A percentile compares a stretch with the other conserved stretches of the same genome.
phyloP scores from a whole-genome alignment of 139 green algal genomes.

The Eudorina sp. region DNA sequence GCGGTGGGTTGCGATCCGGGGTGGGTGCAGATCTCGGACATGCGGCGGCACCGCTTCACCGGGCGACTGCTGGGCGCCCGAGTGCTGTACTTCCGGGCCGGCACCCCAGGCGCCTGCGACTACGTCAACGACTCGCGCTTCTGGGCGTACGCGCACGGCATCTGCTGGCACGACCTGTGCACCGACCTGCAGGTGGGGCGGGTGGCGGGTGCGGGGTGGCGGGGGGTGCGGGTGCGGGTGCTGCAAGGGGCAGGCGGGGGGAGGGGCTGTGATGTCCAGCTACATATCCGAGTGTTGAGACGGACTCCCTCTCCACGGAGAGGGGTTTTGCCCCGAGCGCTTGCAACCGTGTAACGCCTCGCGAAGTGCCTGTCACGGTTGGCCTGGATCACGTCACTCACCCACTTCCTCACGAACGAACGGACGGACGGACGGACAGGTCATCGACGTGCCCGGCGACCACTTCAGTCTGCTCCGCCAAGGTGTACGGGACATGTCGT shows the following conservation, averaged over 20 bases:
- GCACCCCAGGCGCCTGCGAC: slow-evolving; percentile 75
- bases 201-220: neutral
- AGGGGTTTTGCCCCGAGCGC: too few species aligned
- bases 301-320: too few species aligned
- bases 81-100: slow-evolving; percentile 87
- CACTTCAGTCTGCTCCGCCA: slow-evolving; percentile 92
- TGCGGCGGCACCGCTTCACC: slow-evolving; percentile 79
- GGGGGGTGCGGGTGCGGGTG: too few species aligned
- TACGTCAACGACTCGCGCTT: slow-evolving; percentile 87
- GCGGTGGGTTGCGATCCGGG: too few species aligned
- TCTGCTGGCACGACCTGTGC: slow-evolving; percentile 80
- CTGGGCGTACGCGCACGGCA: slow-evolving; percentile 74
- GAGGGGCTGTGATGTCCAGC: too few species aligned
- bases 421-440: slow-evolving; percentile 43
- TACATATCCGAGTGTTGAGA: too few species aligned
- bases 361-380: too few species aligned
- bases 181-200: slow-evolving; percentile 75
- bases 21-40: slow-evolving; percentile 79
- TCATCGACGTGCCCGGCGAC: slow-evolving; percentile 83
- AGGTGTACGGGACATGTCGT: slow-evolving; percentile 57
- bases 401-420: too few species aligned
- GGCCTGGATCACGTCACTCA: too few species aligned
- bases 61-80: slow-evolving; percentile 51
- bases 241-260: too few species aligned
- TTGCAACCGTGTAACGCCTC: too few species aligned